Evolutionary conservation across 306 rosid genomes (phyloP).

Genomic region (Cicer cuneatum): DNA sequence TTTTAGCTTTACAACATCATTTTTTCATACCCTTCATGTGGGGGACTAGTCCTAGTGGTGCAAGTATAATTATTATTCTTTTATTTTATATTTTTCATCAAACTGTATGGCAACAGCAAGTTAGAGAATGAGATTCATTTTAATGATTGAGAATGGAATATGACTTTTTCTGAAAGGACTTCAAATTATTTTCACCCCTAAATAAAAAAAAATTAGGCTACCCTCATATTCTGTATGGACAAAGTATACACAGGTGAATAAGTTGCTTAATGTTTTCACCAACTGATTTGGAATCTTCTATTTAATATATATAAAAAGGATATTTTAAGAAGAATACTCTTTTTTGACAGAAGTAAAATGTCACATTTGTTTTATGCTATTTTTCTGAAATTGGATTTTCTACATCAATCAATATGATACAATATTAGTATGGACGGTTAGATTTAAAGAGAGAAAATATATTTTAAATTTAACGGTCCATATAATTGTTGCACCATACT

Average conservation of each 20-base stretch:
- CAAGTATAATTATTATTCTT: slow-evolving; percentile 1
- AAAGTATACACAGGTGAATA: slow-evolving; percentile 4
- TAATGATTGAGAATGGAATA: slow-evolving; percentile 40
- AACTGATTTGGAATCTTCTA: slow-evolving; percentile 32
- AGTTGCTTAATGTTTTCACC: slow-evolving; percentile 18
- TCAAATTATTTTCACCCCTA: slow-evolving; percentile 7
- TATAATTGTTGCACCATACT: too few relatives aligned
- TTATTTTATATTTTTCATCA: slow-evolving; percentile 30
- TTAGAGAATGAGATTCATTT: slow-evolving; percentile 42
- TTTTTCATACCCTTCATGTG: slow-evolving; percentile 1
- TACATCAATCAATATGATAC: too few relatives aligned
- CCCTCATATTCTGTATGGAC: neutral
- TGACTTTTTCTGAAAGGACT: slow-evolving; percentile 37
- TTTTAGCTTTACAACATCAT: neutral
- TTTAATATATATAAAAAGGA: too few relatives aligned
- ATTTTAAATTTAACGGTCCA: too few relatives aligned
- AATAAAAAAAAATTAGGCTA: neutral
- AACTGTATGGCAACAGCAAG: slow-evolving; percentile 17
- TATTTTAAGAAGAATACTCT: too few relatives aligned
- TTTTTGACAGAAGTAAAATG: too few relatives aligned
- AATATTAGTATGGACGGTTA: too few relatives aligned
- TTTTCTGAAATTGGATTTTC: too few relatives aligned
- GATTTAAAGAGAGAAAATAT: too few relatives aligned
- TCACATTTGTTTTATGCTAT: too few relatives aligned
- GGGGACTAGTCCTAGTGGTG: slow-evolving; percentile 12